A percentile compares a stretch with the other conserved stretches of the same genome.
phyloP scores from a whole-genome alignment of 768 basidiomycete genomes.

The Podaxis mareebaensis region DNA sequence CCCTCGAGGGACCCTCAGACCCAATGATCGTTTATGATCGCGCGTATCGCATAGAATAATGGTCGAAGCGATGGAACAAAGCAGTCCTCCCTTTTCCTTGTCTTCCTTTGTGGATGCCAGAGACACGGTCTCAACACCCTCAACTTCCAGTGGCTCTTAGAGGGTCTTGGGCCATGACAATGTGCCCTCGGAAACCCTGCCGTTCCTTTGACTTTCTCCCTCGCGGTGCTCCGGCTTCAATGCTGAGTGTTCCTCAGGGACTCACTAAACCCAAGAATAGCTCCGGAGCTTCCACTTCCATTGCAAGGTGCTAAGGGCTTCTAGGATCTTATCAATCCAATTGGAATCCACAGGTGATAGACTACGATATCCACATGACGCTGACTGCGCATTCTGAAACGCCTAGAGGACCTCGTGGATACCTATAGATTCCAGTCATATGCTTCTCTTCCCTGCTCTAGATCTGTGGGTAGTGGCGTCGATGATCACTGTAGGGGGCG shows the following conservation, averaged over 20 bases:
- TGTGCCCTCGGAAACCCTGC: neutral
- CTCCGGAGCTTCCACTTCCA: slow-evolving; percentile 3
- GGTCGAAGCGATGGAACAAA: neutral
- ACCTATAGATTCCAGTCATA: neutral
- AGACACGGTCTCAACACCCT: neutral
- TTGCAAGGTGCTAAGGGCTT: neutral
- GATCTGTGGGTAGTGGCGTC: neutral
- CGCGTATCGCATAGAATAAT: neutral
- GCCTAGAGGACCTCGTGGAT: neutral
- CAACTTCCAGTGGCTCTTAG: neutral
- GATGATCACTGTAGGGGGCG: neutral
- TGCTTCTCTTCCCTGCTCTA: neutral
- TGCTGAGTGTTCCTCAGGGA: neutral
- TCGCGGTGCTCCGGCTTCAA: neutral
- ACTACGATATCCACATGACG: neutral
- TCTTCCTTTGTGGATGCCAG: neutral
- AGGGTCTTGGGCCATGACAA: neutral
- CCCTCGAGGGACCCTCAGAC: neutral
- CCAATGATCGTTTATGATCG: neutral
- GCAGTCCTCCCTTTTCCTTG: neutral
- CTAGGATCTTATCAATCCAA: slow-evolving; percentile 4
- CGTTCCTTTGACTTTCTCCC: neutral
- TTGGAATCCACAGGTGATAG: neutral
- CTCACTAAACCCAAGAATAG: neutral
- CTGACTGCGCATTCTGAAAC: neutral